Base-by-base conservation (phyloP, 768 basidiomycete genomes). In the Kwoniella bestiolae region DNA sequence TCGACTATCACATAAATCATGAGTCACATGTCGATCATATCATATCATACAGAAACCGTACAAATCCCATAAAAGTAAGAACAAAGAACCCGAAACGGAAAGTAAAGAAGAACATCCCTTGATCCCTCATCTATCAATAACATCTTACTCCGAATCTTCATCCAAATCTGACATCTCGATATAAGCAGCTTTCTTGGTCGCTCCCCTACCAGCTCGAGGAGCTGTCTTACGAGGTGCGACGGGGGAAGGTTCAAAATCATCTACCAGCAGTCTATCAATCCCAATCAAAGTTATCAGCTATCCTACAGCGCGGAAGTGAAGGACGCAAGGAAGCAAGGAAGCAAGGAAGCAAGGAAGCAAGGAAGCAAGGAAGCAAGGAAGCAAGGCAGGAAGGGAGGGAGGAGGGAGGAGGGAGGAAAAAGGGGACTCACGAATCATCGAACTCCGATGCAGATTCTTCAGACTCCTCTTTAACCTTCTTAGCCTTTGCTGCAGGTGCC, bases 391-490 rank as follows among this genome's bases (percentile, higher is more conserved):
- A n/a, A 14, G 9, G 25, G 2, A 31, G 14, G 9, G 11, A 26
- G 4, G 1, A 51, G n/a, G n/a, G n/a, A n/a, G n/a, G n/a, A n/a
- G n/a, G n/a, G 16, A 3, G 38, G 11, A 41, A 41, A 41, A 14
- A 11, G 12, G 38, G 31, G 3, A 61, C 60, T 61, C 31, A 61
- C 60, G 60, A 61, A 16, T 72, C 73, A 34, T 65, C 58, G 11
- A 74, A 72, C 21, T 72, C 74, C 62, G 64, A 72, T 63, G 72
- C 76, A 11, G 72, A 75, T n/a, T 70, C n/a, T n/a, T n/a, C 70
- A 0, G 23, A 26, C 16, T 51, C 70, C 65, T 76, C 76, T 46
- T 63, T 70, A 8, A 56, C 62, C 34, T 69, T 68, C 56, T 70
- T 67, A 5, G 63, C 28, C 53, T 60, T 65, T 49, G 68, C 25